These are phyloP conservation scores for Erigeron philadelphicus DNA, from an alignment of 140 eudicot species.

Conservation along the genomic window DNA sequence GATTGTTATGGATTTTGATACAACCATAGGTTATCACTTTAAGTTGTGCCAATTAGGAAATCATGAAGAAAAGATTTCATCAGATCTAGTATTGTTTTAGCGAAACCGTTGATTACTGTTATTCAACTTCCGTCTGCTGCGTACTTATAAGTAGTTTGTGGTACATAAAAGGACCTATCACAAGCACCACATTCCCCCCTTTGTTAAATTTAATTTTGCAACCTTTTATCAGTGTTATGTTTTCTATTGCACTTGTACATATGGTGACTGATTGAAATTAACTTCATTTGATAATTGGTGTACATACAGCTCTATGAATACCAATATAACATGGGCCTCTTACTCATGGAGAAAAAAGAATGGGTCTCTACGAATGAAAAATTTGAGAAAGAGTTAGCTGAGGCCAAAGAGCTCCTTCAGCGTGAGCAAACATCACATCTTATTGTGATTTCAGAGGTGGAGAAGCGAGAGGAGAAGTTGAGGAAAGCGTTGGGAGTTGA, in stretches of 20 bases:
- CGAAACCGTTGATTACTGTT: neutral
- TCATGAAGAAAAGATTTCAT: neutral
- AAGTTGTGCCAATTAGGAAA: neutral
- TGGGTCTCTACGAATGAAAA: slow-evolving; percentile 61
- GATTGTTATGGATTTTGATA: neutral
- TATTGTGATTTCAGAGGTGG: slow-evolving; percentile 69
- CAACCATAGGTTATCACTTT: neutral
- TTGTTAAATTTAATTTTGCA: neutral
- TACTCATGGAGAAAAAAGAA: slow-evolving; percentile 81
- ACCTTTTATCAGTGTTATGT: neutral
- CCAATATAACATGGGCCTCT: slow-evolving; percentile 94
- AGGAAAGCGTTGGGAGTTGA: slow-evolving; percentile 89
- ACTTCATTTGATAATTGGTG: slow-evolving; percentile 21
- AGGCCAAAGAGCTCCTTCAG: slow-evolving; percentile 54
- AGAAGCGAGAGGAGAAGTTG: slow-evolving; percentile 82
- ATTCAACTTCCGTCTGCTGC: neutral
- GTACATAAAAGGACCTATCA: too few species aligned
- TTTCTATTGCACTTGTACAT: slow-evolving; percentile 16
- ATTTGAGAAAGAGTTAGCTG: slow-evolving; percentile 43
- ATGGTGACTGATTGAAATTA: slow-evolving; percentile 11
- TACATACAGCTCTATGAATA: slow-evolving; percentile 75
- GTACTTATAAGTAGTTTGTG: neutral
- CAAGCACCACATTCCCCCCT: too few species aligned
- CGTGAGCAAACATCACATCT: slow-evolving; percentile 72
- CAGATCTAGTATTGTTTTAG: neutral